phyloP scores from a whole-genome alignment of 176 grass and related monocot genomes.

The Zoysia pacifica region DNA sequence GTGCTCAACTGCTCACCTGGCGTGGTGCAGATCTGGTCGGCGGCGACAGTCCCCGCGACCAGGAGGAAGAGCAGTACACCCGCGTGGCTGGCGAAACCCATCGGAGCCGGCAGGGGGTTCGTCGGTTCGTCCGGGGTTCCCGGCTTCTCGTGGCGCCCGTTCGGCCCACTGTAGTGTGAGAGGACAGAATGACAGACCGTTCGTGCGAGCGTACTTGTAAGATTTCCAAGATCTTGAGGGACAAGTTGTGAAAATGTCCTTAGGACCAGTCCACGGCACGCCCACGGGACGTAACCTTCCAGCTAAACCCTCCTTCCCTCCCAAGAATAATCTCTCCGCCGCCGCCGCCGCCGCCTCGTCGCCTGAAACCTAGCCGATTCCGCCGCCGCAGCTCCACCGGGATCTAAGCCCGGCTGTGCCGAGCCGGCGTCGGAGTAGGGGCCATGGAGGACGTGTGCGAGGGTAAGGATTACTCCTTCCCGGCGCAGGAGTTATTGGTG shows the following conservation, averaged over 20 bases:
- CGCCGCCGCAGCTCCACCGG: slow-evolving; percentile 2
- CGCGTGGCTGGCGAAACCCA: slow-evolving; percentile 27
- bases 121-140: background rate
- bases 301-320: slow-evolving; percentile 30
- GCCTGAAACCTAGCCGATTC: background rate
- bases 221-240: too few relatives aligned
- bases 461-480: slow-evolving; percentile 93
- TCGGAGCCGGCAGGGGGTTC: slow-evolving; percentile 28
- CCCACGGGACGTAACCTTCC: slow-evolving; percentile 9
- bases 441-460: slow-evolving; percentile 90
- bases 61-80: slow-evolving; percentile 24
- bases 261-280: background rate
- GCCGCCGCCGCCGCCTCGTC: slow-evolving; percentile 14
- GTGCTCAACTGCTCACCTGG: slow-evolving; percentile 56
- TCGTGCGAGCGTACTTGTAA: too few relatives aligned
- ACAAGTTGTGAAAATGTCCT: background rate
- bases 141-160: background rate
- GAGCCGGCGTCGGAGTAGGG: background rate
- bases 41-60: background rate
- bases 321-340: background rate
- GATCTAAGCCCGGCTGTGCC: slow-evolving; percentile 7
- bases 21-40: slow-evolving; percentile 60
- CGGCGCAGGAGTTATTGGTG: slow-evolving; percentile 68
- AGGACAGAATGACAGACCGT: too few relatives aligned
- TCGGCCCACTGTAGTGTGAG: too few relatives aligned